These are phyloP conservation scores for Mycena sp. DNA, from an alignment of 1,284 basidiomycete species.

Conservation along the genomic window DNA sequence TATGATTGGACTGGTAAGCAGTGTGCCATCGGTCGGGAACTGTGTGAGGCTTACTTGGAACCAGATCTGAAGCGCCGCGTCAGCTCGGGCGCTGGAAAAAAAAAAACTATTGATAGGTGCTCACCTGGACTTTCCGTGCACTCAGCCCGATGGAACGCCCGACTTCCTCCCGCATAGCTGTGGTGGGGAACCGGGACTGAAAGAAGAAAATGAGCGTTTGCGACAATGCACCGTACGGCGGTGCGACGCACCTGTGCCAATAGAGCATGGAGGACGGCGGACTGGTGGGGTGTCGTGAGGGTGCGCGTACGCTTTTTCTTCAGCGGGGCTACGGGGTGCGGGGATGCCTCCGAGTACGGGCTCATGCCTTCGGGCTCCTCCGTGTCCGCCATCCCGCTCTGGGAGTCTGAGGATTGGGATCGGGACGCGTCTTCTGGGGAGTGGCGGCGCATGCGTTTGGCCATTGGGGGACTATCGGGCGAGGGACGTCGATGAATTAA, in stretches of 20 bases:
- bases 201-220: constrained; percentile 18
- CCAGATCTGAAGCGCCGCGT: constrained; percentile 69
- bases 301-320: constrained; percentile 85
- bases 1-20: constrained; percentile 42
- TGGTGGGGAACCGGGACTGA: constrained; percentile 87
- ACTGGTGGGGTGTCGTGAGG: constrained; percentile 85
- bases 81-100: constrained; percentile 30
- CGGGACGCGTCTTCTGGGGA: constrained; percentile 40
- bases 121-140: constrained; percentile 86
- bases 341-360: constrained; percentile 45
- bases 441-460: constrained; percentile 37
- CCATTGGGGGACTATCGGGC: constrained; percentile 28
- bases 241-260: constrained; percentile 74
- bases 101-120: constrained; percentile 38
- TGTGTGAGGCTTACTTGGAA: constrained; percentile 69
- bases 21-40: constrained; percentile 14
- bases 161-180: constrained; percentile 85
- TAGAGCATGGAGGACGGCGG: constrained; percentile 81
- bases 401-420: constrained; percentile 60
- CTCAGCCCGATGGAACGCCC: constrained; percentile 84
- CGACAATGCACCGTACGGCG: constrained; percentile 16
- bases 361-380: constrained; percentile 55
- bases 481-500: constrained; percentile 26
- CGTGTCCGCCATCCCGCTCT: constrained; percentile 62
- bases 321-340: constrained; percentile 45